A percentile compares a stretch with the other conserved stretches of the same genome.
These are phyloP conservation scores for Cordyceps militaris DNA, from an alignment of 2,329 filamentous ascomycete genomes.

Conservation along the genomic window DNA sequence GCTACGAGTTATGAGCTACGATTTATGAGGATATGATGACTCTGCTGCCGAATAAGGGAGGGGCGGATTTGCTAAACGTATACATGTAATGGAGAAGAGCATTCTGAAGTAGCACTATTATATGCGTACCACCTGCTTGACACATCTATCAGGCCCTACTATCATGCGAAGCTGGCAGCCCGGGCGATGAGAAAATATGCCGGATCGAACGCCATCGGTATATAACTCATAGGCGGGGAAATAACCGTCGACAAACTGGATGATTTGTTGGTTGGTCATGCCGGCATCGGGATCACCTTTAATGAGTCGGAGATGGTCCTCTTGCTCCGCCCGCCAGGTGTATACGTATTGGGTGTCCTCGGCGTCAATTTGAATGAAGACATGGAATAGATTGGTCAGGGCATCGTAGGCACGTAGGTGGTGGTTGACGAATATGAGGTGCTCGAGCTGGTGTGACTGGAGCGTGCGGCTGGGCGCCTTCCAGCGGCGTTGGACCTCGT, in stretches of 20 bases:
- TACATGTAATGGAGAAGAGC: neutral
- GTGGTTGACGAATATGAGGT: slow-evolving; percentile 45
- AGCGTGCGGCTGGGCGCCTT: slow-evolving; percentile 45
- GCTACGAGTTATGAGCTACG: slow-evolving; percentile 8
- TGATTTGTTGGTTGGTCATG: slow-evolving; percentile 77
- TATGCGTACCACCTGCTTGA: slow-evolving; percentile 49
- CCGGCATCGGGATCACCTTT: slow-evolving; percentile 54
- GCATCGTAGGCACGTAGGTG: slow-evolving; percentile 40
- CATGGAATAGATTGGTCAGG: slow-evolving; percentile 44
- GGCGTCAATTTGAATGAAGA: slow-evolving; percentile 59
- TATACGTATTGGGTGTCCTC: slow-evolving; percentile 71
- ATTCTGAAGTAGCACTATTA: slow-evolving; percentile 15
- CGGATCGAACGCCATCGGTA: slow-evolving; percentile 49
- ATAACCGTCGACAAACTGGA: slow-evolving; percentile 63
- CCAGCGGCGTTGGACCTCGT: slow-evolving; percentile 45
- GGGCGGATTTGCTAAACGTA: neutral
- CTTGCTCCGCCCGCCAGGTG: slow-evolving; percentile 76
- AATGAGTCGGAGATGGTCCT: slow-evolving; percentile 57
- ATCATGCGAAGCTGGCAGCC: slow-evolving; percentile 55
- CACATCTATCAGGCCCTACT: slow-evolving; percentile 52
- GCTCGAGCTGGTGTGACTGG: slow-evolving; percentile 39
- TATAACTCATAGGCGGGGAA: slow-evolving; percentile 69
- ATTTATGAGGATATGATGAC: slow-evolving; percentile 1
- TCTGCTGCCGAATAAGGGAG: neutral
- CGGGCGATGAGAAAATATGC: slow-evolving; percentile 44